phyloP scores from a whole-genome alignment of 1,284 basidiomycete species.

The Rhizopogon hawkerae region DNA sequence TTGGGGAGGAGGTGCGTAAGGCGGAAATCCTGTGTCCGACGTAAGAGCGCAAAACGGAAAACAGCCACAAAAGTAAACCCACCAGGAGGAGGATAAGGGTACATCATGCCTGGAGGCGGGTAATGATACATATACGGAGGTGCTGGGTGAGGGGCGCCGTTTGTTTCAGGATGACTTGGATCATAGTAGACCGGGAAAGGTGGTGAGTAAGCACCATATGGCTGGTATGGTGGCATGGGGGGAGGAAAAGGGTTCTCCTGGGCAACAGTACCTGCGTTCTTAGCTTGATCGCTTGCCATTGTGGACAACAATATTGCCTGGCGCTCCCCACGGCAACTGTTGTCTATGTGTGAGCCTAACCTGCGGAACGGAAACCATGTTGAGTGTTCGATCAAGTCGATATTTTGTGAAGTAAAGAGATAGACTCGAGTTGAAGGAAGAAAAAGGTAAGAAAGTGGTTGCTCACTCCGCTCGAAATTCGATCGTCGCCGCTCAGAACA shows the following conservation, averaged over 20 bases:
- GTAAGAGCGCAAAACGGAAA: slow-evolving; percentile 11
- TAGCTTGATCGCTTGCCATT: slow-evolving; percentile 27
- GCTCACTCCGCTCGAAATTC: slow-evolving; percentile 32
- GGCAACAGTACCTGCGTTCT: slow-evolving; percentile 23
- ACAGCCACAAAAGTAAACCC: slow-evolving; percentile 34
- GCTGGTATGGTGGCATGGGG: slow-evolving; percentile 24
- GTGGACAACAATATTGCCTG: slow-evolving; percentile 23
- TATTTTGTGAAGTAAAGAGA: slow-evolving; percentile 1
- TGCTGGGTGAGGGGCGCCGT: slow-evolving; percentile 34
- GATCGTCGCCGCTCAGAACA: slow-evolving; percentile 31
- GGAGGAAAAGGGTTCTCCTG: slow-evolving; percentile 25
- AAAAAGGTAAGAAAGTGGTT: slow-evolving; percentile 9
- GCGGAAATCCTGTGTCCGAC: slow-evolving; percentile 28
- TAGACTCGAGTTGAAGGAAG: slow-evolving; percentile 1
- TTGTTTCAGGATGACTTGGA: slow-evolving; percentile 32
- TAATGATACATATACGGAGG: slow-evolving; percentile 46
- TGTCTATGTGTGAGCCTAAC: slow-evolving; percentile 24
- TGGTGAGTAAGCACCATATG: slow-evolving; percentile 25
- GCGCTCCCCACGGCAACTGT: slow-evolving; percentile 14
- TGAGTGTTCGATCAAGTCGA: slow-evolving; percentile 7
- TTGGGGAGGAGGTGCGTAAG: slow-evolving; percentile 18
- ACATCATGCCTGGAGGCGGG: slow-evolving; percentile 53
- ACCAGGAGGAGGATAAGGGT: slow-evolving; percentile 43
- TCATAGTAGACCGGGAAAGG: slow-evolving; percentile 29
- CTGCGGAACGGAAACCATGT: slow-evolving; percentile 15